These are phyloP conservation scores for Kwoniella shivajii DNA, from an alignment of 1,284 basidiomycete genomes.

Conservation along the genomic window DNA sequence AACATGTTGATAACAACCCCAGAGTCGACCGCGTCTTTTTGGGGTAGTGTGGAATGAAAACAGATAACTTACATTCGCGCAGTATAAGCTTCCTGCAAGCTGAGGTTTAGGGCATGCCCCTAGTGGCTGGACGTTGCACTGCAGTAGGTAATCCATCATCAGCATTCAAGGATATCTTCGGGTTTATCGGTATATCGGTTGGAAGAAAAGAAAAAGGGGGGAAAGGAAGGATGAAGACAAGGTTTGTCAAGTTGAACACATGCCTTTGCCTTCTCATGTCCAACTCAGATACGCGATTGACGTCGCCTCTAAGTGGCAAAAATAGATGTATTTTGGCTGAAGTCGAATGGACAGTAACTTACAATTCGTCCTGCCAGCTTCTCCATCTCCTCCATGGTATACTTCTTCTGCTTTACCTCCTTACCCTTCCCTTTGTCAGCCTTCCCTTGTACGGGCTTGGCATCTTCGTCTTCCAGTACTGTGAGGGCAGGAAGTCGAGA, in stretches of 20 bases:
- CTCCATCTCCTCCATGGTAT: slow-evolving; percentile 3
- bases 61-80: slow-evolving; percentile 15
- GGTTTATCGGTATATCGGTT: too few species aligned
- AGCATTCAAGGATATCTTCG: background rate
- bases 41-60: background rate
- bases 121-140: slow-evolving; percentile 19
- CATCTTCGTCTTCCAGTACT: background rate
- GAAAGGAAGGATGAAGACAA: background rate
- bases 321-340: too few species aligned
- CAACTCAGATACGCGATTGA: background rate
- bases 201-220: background rate
- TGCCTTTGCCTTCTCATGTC: background rate
- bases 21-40: slow-evolving; percentile 2
- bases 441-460: background rate
- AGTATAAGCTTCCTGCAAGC: slow-evolving; percentile 15
- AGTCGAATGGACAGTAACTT: background rate
- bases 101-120: slow-evolving; percentile 16
- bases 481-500: slow-evolving; percentile 7
- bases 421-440: slow-evolving; percentile 5
- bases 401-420: slow-evolving; percentile 6
- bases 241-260: background rate
- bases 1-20: background rate
- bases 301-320: background rate
- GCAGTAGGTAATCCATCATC: background rate
- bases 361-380: slow-evolving; percentile 8